phyloP scores from a whole-genome alignment of 176 grass and related monocot genomes.

The Oryza coarctata region DNA sequence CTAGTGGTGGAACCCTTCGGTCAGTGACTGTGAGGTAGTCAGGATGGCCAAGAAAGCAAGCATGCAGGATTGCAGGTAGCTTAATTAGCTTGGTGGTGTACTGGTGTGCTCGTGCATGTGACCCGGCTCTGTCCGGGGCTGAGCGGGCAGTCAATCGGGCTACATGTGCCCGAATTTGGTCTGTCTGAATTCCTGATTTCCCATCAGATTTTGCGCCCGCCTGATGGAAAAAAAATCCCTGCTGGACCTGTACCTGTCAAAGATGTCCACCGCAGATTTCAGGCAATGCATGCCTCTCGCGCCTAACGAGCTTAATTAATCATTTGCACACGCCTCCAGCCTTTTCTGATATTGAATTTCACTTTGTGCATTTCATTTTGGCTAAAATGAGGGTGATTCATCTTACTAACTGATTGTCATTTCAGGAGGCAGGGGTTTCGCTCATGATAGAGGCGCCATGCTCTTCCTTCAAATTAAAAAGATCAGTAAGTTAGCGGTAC shows the following conservation, averaged over 20 bases:
- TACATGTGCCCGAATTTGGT: constrained; percentile 37
- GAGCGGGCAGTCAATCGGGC: neutral
- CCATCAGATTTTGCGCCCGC: constrained; percentile 14
- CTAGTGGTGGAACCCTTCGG: neutral
- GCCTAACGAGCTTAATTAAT: neutral
- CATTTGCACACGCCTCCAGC: neutral
- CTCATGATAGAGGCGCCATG: neutral
- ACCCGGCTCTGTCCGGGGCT: constrained; percentile 30
- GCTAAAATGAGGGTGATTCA: neutral
- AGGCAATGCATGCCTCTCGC: neutral
- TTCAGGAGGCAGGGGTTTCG: neutral
- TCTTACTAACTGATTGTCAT: neutral
- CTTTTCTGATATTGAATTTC: neutral
- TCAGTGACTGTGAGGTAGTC: constrained; percentile 2
- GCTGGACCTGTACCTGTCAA: constrained; percentile 23
- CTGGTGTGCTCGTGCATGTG: constrained; percentile 27
- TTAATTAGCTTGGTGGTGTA: neutral
- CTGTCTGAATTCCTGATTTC: constrained; percentile 16
- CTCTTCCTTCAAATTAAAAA: neutral
- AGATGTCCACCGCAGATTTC: constrained; percentile 25
- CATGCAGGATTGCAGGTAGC: neutral
- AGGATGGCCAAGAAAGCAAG: neutral
- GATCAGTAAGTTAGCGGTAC: neutral
- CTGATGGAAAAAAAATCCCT: neutral
- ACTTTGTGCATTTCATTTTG: neutral